Conservation (phyloP, 1,284 basidiomycete genomes). For the Ceratobasidium sp. region DNA sequence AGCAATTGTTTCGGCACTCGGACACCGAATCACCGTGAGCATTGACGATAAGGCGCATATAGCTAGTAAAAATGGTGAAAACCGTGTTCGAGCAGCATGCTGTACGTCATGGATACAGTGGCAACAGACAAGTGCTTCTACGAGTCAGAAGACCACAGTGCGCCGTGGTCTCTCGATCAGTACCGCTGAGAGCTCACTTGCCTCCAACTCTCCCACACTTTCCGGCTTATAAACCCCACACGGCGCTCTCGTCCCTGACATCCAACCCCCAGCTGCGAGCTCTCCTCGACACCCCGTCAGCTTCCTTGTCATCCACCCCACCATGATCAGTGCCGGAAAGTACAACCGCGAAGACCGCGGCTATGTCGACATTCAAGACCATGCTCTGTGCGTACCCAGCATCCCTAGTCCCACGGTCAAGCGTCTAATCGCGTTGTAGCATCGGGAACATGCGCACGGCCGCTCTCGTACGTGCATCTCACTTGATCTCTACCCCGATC, state of each 20-base stretch:
- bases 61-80: neutral
- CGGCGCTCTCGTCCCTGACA: slow-evolving; percentile 5
- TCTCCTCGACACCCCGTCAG: slow-evolving; percentile 4
- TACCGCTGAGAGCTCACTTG: slow-evolving; percentile 35
- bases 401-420: neutral
- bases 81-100: neutral
- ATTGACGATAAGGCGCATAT: slow-evolving; percentile 22
- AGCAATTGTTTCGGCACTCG: slow-evolving; percentile 40
- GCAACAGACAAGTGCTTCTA: neutral
- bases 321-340: slow-evolving; percentile 37
- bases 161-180: slow-evolving; percentile 36
- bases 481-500: slow-evolving; percentile 7
- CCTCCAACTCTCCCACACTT: slow-evolving; percentile 38
- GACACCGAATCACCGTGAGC: neutral
- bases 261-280: slow-evolving; percentile 3
- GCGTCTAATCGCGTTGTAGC: slow-evolving; percentile 3
- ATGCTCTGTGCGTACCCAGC: slow-evolving; percentile 63
- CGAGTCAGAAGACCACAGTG: slow-evolving; percentile 21
- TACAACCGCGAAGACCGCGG: slow-evolving; percentile 52
- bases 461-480: slow-evolving; percentile 61
- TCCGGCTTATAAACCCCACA: slow-evolving; percentile 36
- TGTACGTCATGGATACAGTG: neutral
- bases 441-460: slow-evolving; percentile 83
- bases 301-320: neutral
- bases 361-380: slow-evolving; percentile 72